Conservation (phyloP, 2,329 filamentous ascomycete genomes). For the Plectosphaerella sp. region DNA sequence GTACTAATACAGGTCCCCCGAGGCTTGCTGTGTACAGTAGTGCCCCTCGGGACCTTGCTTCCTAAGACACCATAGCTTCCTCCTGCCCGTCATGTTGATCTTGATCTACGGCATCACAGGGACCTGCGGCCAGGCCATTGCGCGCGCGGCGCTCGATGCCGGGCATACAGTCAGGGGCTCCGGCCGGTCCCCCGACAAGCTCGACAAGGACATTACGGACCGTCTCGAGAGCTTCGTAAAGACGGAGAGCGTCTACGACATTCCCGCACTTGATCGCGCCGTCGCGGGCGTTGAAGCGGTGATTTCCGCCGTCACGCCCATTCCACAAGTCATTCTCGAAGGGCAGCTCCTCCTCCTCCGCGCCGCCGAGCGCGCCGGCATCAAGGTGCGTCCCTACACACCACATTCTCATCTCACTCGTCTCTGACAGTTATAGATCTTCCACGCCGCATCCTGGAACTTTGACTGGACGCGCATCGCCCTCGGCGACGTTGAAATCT, state of each 20-base stretch:
- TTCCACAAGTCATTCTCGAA: slow-evolving; percentile 17
- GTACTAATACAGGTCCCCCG: too few species aligned
- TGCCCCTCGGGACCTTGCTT: too few species aligned
- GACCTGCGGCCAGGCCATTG: neutral
- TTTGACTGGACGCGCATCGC: slow-evolving; percentile 20
- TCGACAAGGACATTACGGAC: neutral
- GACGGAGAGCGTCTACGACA: slow-evolving; percentile 11
- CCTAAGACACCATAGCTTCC: too few species aligned
- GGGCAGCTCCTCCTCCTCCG: slow-evolving; percentile 27
- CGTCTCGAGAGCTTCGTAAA: slow-evolving; percentile 10
- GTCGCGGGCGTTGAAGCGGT: neutral
- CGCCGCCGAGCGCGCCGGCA: slow-evolving; percentile 25
- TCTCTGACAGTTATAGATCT: slow-evolving; percentile 2
- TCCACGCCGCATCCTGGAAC: slow-evolving; percentile 17
- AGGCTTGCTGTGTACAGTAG: too few species aligned
- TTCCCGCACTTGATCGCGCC: slow-evolving; percentile 1
- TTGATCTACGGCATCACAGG: neutral
- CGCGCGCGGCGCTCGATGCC: neutral
- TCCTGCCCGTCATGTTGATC: neutral
- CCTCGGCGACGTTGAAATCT: slow-evolving; percentile 21
- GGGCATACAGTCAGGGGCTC: neutral
- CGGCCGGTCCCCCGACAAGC: neutral
- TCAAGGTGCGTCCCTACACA: slow-evolving; percentile 13
- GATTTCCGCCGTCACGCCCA: neutral
- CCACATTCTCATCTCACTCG: slow-evolving; percentile 15